These are phyloP conservation scores for Tagetes patula DNA, from an alignment of 129 eudicot species.

Conservation along the genomic window DNA sequence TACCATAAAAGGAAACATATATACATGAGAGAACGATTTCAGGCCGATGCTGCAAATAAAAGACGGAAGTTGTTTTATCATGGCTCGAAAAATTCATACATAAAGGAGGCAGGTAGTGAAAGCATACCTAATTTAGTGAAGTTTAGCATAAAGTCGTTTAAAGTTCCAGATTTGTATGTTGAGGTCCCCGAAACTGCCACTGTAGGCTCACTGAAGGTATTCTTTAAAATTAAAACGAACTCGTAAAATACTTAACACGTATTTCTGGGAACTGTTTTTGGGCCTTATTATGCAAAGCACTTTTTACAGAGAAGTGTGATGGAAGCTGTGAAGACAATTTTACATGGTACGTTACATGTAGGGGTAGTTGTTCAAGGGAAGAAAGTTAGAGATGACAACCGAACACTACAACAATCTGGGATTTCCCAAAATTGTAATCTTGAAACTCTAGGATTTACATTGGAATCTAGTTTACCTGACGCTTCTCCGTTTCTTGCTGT, in stretches of 20 bases:
- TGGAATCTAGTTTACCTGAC: constrained; percentile 64
- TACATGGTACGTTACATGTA: constrained; percentile 74
- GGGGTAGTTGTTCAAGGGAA: constrained; percentile 90
- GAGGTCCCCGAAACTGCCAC: constrained; percentile 95
- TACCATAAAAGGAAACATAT: constrained; percentile 58
- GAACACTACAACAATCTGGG: constrained; percentile 82
- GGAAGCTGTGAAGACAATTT: constrained; percentile 81
- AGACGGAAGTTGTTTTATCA: constrained; percentile 58
- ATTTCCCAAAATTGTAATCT: constrained; percentile 58
- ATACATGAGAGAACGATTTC: constrained; percentile 51
- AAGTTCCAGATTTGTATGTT: constrained; percentile 85
- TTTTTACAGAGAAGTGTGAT: constrained; percentile 65
- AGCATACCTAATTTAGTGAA: constrained; percentile 53
- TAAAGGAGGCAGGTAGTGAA: constrained; percentile 43
- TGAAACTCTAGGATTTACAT: constrained; percentile 57
- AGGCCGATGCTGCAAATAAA: constrained; percentile 52
- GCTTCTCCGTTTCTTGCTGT: constrained; percentile 42
- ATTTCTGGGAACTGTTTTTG: constrained; percentile 3
- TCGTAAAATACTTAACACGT: neutral
- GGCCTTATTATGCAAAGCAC: neutral
- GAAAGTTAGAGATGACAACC: constrained; percentile 82
- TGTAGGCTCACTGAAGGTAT: constrained; percentile 93
- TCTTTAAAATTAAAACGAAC: neutral
- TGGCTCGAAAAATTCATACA: constrained; percentile 41
- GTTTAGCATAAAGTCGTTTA: constrained; percentile 86